These are phyloP conservation scores for Phaffia rhodozyma DNA, from an alignment of 1,284 basidiomycete genomes.

Conservation along the genomic window DNA sequence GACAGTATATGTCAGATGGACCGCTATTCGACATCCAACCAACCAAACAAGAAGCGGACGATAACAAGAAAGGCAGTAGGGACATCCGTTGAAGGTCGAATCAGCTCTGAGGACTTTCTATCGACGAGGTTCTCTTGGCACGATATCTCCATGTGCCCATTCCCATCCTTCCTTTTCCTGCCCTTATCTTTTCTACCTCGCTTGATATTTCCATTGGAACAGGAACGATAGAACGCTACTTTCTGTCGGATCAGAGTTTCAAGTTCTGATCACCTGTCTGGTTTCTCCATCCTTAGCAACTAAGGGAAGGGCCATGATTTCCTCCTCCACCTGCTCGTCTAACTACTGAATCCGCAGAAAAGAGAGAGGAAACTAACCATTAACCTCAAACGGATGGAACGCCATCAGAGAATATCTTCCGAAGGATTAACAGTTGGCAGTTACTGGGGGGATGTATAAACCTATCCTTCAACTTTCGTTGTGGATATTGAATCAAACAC, in stretches of 20 bases:
- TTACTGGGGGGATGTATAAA: too few relatives aligned
- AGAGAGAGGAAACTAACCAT: conserved; percentile 15
- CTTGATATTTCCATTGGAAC: not conserved
- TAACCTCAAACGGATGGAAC: conserved; percentile 36
- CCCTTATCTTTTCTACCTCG: not conserved
- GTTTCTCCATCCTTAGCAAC: not conserved
- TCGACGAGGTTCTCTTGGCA: not conserved
- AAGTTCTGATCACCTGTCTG: not conserved
- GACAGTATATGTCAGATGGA: conserved; percentile 56
- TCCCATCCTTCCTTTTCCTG: not conserved
- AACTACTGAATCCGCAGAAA: not conserved
- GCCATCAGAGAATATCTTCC: conserved; percentile 4
- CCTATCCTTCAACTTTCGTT: too few relatives aligned
- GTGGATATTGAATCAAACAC: too few relatives aligned
- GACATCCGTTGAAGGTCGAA: not conserved
- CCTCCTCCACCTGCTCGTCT: too few relatives aligned
- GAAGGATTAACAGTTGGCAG: too few relatives aligned
- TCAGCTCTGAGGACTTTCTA: not conserved
- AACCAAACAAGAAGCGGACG: not conserved
- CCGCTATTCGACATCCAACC: not conserved
- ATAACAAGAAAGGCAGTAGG: not conserved
- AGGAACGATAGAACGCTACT: not conserved
- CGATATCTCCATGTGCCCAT: too few relatives aligned
- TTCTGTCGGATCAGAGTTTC: not conserved
- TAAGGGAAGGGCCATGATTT: not conserved